Base-by-base conservation (phyloP, 2,329 filamentous ascomycete genomes). In the Botrytis medusae region DNA sequence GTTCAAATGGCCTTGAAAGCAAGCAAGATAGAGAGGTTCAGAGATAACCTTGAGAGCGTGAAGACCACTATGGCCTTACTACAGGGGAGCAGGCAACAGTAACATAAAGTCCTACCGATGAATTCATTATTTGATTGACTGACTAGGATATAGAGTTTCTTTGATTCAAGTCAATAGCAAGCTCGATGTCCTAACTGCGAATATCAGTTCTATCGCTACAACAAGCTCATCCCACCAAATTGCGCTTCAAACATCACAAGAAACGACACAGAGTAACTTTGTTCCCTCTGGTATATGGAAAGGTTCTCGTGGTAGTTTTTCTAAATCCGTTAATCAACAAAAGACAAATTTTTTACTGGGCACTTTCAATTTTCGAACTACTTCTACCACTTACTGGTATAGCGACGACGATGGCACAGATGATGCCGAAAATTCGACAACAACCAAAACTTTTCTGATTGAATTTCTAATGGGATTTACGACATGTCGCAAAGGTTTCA, bases 11-110 rank as follows among this genome's bases (percentile, higher is more conserved):
- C 42, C 4, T 34, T 76, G 3, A 74, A 72, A 32, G 67, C 46
- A 9, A 69, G 63, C 14, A 75, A 76, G 57, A 73, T 76, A 34
- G 61, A 46, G 8, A 74, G 71, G 54, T 42, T 73, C 34, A 72
- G 48, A 42, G 46, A 37, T 16, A 57, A 71, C 10, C 63, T 76
- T 7, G 37, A 72, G 46, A 69, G 64, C 60, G 46, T 72, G 2
- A 71, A 73, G 34, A 71, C 60, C 32, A 74, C 32, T 29, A 59
- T 76, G 20, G 37, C 32, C 51, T 14, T 74, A 25, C 61, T 75
- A 12, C 67, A 76, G 51, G 18, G 48, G 2, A 73, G 59, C 46
- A 51, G 67, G 25, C 16, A 40, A 4, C 60, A 74, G 72, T 73
- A 65, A 46, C 63, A 34, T 34, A 1, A 22, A 0, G 0, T 2